A percentile compares a stretch with the other conserved stretches of the same genome.
Conservation (phyloP, 2,329 filamentous ascomycete species). For the Aspergillus fumigatus region DNA sequence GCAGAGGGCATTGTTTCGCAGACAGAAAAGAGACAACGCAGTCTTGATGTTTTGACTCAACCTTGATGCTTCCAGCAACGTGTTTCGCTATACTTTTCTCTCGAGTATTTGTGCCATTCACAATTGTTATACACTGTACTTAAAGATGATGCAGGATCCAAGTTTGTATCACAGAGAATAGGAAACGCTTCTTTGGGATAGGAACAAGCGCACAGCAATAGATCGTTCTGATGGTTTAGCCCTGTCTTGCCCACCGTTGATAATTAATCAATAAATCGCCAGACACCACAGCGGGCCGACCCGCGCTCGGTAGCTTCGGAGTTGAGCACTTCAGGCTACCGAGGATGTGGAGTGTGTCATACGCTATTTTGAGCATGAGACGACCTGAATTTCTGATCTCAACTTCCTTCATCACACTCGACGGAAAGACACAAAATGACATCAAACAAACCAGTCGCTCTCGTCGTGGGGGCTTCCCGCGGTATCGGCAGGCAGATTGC, state of each 20-base stretch:
- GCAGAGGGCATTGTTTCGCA: neutral
- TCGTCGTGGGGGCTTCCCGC: constrained; percentile 70
- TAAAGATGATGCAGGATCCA: neutral
- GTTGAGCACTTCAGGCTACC: neutral
- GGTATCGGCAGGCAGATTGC: constrained; percentile 79
- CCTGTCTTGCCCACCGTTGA: neutral
- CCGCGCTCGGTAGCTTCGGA: constrained; percentile 7
- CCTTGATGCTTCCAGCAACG: neutral
- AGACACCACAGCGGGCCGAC: constrained; percentile 6
- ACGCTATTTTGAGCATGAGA: neutral
- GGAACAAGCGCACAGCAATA: neutral
- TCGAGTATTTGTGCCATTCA: neutral
- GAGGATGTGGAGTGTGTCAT: constrained; percentile 6
- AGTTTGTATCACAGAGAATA: neutral
- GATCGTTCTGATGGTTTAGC: neutral
- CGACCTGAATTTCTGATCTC: neutral
- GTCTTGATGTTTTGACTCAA: neutral
- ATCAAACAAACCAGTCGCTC: constrained; percentile 49
- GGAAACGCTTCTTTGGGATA: neutral
- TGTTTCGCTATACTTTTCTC: neutral
- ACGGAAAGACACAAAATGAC: constrained; percentile 9
- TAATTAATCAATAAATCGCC: neutral
- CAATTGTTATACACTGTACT: neutral
- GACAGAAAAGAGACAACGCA: neutral
- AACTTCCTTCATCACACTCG: neutral